A percentile compares a stretch with the other conserved stretches of the same genome.
These are phyloP conservation scores for Haplosporangium sp. DNA, from an alignment of 371 early-diverging fungal species.

Conservation along the genomic window DNA sequence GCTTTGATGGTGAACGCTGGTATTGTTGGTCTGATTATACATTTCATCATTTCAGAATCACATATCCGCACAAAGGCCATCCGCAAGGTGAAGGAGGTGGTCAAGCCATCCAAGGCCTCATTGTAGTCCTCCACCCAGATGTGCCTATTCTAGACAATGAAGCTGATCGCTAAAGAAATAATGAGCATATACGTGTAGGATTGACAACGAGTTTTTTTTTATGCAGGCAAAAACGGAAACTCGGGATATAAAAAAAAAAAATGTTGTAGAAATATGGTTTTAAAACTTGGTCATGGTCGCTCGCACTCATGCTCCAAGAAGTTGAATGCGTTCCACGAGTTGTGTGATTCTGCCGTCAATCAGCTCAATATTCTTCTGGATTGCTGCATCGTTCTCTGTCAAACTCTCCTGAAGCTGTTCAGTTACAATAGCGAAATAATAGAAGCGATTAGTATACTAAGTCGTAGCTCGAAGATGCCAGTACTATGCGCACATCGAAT, in stretches of 20 bases:
- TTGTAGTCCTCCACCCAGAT: neutral
- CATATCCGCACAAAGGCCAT: constrained; percentile 15
- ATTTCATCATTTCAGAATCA: constrained; percentile 21
- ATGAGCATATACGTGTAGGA: neutral
- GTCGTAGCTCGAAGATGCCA: neutral
- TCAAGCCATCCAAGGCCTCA: neutral
- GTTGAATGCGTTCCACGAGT: constrained; percentile 69
- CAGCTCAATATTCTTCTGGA: constrained; percentile 74
- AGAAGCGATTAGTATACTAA: neutral
- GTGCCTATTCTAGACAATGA: neutral
- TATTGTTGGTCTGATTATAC: neutral
- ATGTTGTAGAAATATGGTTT: neutral
- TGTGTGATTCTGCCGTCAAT: constrained; percentile 75
- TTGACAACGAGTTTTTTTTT: neutral
- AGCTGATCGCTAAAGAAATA: neutral
- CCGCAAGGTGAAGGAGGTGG: neutral
- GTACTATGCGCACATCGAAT: neutral
- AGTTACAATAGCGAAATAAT: neutral
- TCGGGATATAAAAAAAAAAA: neutral
- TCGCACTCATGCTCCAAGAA: constrained; percentile 44
- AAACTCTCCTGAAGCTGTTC: constrained; percentile 71
- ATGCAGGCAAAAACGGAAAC: neutral
- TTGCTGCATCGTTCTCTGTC: constrained; percentile 71
- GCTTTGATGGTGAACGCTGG: constrained; percentile 10
- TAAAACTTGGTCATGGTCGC: too few species aligned